A percentile compares a stretch with the other conserved stretches of the same genome.
phyloP scores from a whole-genome alignment of 352 stramenopile genomes.

The Pythium phragmiticola region DNA sequence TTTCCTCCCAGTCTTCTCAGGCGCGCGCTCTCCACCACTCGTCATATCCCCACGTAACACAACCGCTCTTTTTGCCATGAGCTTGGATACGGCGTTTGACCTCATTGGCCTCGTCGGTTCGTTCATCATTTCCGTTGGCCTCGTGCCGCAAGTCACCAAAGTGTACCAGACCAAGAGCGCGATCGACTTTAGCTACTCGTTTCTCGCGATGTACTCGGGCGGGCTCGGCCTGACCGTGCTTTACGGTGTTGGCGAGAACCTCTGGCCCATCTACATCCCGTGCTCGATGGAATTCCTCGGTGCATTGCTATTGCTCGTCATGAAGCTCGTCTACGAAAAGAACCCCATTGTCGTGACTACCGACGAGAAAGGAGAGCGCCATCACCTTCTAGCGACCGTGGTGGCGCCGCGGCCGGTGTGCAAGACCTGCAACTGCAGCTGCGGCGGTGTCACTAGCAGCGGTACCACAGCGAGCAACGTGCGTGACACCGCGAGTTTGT shows the following conservation, averaged over 20 bases:
- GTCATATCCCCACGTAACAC: not conserved
- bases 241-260: constrained; percentile 45
- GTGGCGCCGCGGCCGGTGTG: not conserved
- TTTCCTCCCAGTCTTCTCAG: not conserved
- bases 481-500: constrained; percentile 5
- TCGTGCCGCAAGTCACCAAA: constrained; percentile 64
- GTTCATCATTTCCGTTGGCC: constrained; percentile 55
- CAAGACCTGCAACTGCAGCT: constrained; percentile 21
- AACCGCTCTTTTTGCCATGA: not conserved
- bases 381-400: constrained; percentile 6
- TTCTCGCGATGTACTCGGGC: constrained; percentile 46
- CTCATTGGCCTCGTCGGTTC: constrained; percentile 55
- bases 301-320: constrained; percentile 36
- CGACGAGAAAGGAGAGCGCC: constrained; percentile 18
- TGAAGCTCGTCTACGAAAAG: constrained; percentile 48
- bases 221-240: constrained; percentile 41
- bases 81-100: constrained; percentile 34
- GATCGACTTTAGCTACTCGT: constrained; percentile 53
- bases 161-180: constrained; percentile 57
- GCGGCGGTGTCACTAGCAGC: constrained; percentile 5
- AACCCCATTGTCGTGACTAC: constrained; percentile 15
- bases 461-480: not conserved
- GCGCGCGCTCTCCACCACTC: not conserved
- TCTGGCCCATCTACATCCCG: constrained; percentile 65
- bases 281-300: constrained; percentile 45